A percentile compares a stretch with the other conserved stretches of the same genome.
phyloP scores from a whole-genome alignment of 179 eudicot species.

The Beta corolliflora region DNA sequence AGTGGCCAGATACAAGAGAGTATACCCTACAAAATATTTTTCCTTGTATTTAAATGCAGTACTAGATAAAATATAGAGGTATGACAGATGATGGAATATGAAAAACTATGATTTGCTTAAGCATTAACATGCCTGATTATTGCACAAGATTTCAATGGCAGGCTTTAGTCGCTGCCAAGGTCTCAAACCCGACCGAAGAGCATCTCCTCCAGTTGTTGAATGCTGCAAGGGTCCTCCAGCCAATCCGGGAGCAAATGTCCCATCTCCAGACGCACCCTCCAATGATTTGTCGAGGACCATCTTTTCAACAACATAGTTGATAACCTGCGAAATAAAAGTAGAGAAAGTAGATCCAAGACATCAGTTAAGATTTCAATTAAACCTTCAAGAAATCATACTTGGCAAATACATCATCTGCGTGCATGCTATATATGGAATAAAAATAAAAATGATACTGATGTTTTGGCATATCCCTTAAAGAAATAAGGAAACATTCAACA shows the following conservation, averaged over 20 bases:
- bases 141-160: slow-evolving; percentile 88
- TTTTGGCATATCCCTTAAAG: not conserved
- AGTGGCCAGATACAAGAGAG: not conserved
- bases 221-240: slow-evolving; percentile 62
- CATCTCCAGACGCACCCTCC: slow-evolving; percentile 58
- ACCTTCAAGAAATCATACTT: not conserved
- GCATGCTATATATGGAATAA: not conserved
- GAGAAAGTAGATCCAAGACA: slow-evolving; percentile 6
- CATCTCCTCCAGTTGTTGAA: slow-evolving; percentile 57
- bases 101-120: not conserved
- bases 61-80: not conserved
- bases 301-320: slow-evolving; percentile 86
- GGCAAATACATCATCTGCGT: not conserved
- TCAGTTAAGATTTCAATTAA: not conserved
- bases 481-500: not conserved
- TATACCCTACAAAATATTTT: not conserved
- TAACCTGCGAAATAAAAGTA: slow-evolving; percentile 51
- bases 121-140: slow-evolving; percentile 72
- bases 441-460: not conserved
- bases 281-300: slow-evolving; percentile 84
- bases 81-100: not conserved
- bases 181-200: slow-evolving; percentile 64
- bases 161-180: slow-evolving; percentile 85
- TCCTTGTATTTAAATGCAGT: not conserved
- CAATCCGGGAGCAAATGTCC: slow-evolving; percentile 52